Conservation (phyloP, 352 stramenopile species). For the Phytophthora quininea region DNA sequence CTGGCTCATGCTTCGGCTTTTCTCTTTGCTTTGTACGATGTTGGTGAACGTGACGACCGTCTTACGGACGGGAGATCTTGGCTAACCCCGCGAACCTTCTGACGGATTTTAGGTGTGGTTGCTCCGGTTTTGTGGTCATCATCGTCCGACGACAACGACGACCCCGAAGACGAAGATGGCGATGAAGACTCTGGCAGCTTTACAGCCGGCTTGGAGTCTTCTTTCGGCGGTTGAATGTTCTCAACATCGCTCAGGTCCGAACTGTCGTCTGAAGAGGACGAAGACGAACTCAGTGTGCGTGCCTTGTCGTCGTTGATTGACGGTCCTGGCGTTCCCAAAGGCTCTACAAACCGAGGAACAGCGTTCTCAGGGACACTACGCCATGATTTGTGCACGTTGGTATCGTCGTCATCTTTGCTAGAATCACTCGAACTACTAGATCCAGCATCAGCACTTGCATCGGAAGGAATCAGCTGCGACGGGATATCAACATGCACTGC, state of each 20-base stretch:
- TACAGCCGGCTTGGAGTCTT: conserved; percentile 20
- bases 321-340: conserved; percentile 8
- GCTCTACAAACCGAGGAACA: conserved; percentile 21
- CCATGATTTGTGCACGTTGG: background rate
- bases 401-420: conserved; percentile 36
- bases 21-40: conserved; percentile 46
- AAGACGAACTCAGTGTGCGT: conserved; percentile 9
- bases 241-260: conserved; percentile 31
- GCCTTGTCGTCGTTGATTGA: no score
- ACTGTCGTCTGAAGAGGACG: conserved; percentile 37
- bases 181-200: conserved; percentile 38
- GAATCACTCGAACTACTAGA: conserved; percentile 56
- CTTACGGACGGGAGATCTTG: conserved; percentile 22
- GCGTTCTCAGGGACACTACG: conserved; percentile 4
- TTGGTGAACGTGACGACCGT: conserved; percentile 39
- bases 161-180: conserved; percentile 36
- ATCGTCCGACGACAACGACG: conserved; percentile 22
- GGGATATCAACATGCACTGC: conserved; percentile 26
- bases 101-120: conserved; percentile 32
- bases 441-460: conserved; percentile 58
- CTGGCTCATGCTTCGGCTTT: conserved; percentile 45
- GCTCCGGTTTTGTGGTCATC: conserved; percentile 25
- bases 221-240: conserved; percentile 20
- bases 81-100: conserved; percentile 32
- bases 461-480: conserved; percentile 36